Conservation (phyloP, 2,329 filamentous ascomycete genomes). For the Ceratocystis alfenasii region DNA sequence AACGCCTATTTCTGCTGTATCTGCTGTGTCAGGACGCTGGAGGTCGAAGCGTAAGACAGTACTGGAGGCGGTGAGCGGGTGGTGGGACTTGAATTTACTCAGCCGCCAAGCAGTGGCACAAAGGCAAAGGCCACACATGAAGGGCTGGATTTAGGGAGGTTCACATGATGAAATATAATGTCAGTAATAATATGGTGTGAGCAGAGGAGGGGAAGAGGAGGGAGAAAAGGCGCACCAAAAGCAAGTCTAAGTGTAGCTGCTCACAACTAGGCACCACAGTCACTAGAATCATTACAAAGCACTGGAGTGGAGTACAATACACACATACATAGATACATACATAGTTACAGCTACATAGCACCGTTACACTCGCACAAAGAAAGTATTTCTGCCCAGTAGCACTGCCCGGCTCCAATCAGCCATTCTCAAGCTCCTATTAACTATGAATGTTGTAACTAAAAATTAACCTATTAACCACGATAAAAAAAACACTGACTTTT, state of each 20-base stretch:
- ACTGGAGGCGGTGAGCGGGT: conserved; percentile 39
- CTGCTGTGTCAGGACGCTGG: conserved; percentile 22
- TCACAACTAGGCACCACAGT: not conserved
- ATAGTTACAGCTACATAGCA: not conserved
- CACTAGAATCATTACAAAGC: not conserved
- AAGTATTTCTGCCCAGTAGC: no score
- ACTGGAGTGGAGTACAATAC: no score
- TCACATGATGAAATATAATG: not conserved
- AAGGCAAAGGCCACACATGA: conserved; percentile 19
- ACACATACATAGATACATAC: not conserved
- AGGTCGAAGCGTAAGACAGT: conserved; percentile 36
- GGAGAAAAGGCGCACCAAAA: not conserved
- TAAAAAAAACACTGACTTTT: not conserved
- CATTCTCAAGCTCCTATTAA: not conserved
- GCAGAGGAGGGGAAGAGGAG: not conserved
- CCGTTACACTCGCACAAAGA: no score
- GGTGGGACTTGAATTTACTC: conserved; percentile 43
- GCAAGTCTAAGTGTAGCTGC: no score
- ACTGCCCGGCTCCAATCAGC: not conserved
- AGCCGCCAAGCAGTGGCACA: conserved; percentile 26
- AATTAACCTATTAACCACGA: not conserved
- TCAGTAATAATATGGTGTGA: not conserved
- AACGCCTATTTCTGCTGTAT: conserved; percentile 23
- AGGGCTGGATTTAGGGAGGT: conserved; percentile 19
- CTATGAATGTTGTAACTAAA: not conserved